A percentile compares a stretch with the other conserved stretches of the same genome.
Evolutionary conservation across 2,329 filamentous ascomycete genomes (phyloP).

Genomic region (Xylaria sp.): DNA sequence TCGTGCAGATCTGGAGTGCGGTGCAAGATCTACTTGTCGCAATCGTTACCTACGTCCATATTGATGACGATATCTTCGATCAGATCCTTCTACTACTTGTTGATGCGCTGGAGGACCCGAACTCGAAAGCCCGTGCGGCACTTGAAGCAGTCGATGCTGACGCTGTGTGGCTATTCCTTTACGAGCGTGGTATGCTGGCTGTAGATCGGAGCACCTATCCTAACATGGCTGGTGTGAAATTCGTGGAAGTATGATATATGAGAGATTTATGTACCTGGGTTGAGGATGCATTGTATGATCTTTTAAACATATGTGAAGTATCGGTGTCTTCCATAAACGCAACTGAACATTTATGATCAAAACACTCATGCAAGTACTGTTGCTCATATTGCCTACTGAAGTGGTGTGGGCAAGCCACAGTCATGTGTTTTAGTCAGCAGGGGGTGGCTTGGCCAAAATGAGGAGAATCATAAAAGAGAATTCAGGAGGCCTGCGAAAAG

Average conservation of each 20-base stretch:
- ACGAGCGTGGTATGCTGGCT: conserved; percentile 56
- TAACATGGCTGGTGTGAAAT: conserved; percentile 56
- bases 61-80: conserved; percentile 78
- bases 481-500: too few relatives aligned
- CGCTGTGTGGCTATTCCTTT: conserved; percentile 77
- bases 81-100: conserved; percentile 73
- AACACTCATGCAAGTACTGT: background rate
- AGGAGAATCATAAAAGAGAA: too few relatives aligned
- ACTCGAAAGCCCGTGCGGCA: conserved; percentile 61
- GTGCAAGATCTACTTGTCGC: conserved; percentile 67
- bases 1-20: conserved; percentile 72
- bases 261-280: background rate
- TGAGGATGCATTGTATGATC: background rate
- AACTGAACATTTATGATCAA: background rate
- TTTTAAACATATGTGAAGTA: background rate
- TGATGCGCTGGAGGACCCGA: conserved; percentile 58
- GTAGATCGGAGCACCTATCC: conserved; percentile 52
- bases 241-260: conserved; percentile 45
- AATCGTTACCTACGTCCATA: conserved; percentile 69
- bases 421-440: too few relatives aligned
- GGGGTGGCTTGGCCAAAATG: too few relatives aligned
- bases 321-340: background rate
- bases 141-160: conserved; percentile 76
- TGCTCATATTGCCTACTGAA: too few relatives aligned
- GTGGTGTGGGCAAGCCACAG: too few relatives aligned